Conservation (phyloP, 140 eudicot genomes). For the Flaveria floridana region DNA sequence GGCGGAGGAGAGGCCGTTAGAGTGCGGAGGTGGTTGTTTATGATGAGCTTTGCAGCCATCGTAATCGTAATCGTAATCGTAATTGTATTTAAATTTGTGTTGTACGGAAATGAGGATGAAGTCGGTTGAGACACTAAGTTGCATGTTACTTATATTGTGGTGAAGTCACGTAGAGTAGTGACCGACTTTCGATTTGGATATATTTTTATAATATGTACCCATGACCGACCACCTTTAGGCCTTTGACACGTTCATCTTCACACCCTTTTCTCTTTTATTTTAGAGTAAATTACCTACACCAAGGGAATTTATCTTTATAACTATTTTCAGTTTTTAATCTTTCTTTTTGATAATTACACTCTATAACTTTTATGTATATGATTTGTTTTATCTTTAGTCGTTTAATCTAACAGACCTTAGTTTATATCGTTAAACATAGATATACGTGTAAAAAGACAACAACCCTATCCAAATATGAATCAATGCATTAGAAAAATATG, state of each 20-base stretch:
- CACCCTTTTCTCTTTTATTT: neutral
- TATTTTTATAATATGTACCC: neutral
- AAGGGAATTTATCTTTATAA: too few species aligned
- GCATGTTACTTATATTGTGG: neutral
- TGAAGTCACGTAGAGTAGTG: neutral
- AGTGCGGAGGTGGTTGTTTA: constrained; percentile 16
- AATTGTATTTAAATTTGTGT: neutral
- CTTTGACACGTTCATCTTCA: neutral
- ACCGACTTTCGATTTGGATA: constrained; percentile 21
- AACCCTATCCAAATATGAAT: too few species aligned
- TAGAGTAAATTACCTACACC: too few species aligned
- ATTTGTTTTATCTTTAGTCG: too few species aligned
- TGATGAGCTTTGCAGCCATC: constrained; percentile 30
- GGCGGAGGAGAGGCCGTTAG: neutral
- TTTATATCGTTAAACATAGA: too few species aligned
- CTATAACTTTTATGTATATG: too few species aligned
- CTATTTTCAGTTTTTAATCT: too few species aligned
- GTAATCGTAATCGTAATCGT: too few species aligned
- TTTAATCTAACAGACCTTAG: too few species aligned
- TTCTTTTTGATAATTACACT: too few species aligned
- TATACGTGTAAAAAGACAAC: too few species aligned
- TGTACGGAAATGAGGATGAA: neutral
- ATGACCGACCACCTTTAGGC: neutral
- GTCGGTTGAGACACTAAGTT: neutral
- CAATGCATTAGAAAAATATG: too few species aligned